Conservation (phyloP, 306 rosid genomes). For the Sicyos edulis region DNA sequence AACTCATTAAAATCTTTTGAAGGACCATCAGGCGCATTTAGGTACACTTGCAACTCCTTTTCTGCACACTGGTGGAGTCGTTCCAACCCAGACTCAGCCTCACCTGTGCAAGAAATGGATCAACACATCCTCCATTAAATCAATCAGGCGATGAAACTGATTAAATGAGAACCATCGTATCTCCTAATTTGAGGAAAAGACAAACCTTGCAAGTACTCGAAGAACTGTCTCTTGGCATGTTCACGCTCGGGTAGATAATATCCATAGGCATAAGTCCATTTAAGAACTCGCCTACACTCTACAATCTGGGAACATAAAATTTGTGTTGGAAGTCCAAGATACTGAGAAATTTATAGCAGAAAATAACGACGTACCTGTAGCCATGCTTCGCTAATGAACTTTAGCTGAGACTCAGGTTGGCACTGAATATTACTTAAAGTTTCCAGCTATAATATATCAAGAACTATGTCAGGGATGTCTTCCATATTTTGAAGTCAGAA, state of each 20-base stretch:
- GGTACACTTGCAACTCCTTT: conserved; percentile 59
- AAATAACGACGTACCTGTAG: conserved; percentile 49
- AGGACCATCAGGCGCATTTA: conserved; percentile 38
- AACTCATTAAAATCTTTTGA: conserved; percentile 68
- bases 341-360: conserved; percentile 7
- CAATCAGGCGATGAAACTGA: neutral
- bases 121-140: neutral
- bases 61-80: conserved; percentile 79
- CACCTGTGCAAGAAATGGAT: conserved; percentile 39
- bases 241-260: conserved; percentile 72
- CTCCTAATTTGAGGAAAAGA: conserved; percentile 14
- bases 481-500: neutral
- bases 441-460: conserved; percentile 53
- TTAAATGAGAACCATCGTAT: neutral
- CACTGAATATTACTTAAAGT: conserved; percentile 83
- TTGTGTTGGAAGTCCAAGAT: conserved; percentile 13
- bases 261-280: conserved; percentile 96
- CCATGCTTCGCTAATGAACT: conserved; percentile 97
- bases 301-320: conserved; percentile 59
- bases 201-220: conserved; percentile 48
- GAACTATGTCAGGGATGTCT: conserved; percentile 5
- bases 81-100: conserved; percentile 80
- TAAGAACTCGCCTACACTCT: conserved; percentile 88
- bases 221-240: conserved; percentile 48
- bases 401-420: conserved; percentile 94